These are phyloP conservation scores for Coelastrella sp. DNA, from an alignment of 139 green algal species.

Conservation along the genomic window DNA sequence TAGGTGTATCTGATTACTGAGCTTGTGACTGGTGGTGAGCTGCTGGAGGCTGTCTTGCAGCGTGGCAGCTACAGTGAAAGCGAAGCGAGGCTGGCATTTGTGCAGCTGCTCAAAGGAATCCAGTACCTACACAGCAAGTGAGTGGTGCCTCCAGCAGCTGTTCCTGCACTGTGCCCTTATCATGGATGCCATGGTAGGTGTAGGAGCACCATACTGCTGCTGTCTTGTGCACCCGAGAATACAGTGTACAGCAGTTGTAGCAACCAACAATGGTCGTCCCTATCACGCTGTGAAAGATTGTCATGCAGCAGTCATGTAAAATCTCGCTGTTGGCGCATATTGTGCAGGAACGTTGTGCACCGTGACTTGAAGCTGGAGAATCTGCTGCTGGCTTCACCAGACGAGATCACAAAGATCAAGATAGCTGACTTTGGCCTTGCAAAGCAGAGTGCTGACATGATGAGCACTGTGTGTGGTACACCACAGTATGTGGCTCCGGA, in stretches of 20 bases:
- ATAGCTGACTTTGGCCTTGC: constrained; percentile 94
- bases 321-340: not conserved
- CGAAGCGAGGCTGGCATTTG: constrained; percentile 82
- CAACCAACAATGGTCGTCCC: too few relatives aligned
- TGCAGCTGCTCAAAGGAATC: constrained; percentile 86
- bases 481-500: constrained; percentile 96
- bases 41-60: constrained; percentile 89
- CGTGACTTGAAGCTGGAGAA: constrained; percentile 98
- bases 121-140: constrained; percentile 89
- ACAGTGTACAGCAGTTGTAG: too few relatives aligned
- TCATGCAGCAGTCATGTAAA: not conserved
- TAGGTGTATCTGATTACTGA: constrained; percentile 93
- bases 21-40: constrained; percentile 86
- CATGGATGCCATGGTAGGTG: too few relatives aligned
- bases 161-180: too few relatives aligned
- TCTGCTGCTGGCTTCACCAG: constrained; percentile 81
- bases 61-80: constrained; percentile 85
- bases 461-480: constrained; percentile 92
- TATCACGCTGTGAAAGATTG: not conserved
- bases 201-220: too few relatives aligned
- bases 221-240: too few relatives aligned
- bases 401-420: constrained; percentile 79
- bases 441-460: constrained; percentile 70
- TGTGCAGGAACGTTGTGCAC: constrained; percentile 81
- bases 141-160: not conserved